These are phyloP conservation scores for Pilatotrama ljubarskyi DNA, from an alignment of 768 basidiomycete species.

Conservation along the genomic window DNA sequence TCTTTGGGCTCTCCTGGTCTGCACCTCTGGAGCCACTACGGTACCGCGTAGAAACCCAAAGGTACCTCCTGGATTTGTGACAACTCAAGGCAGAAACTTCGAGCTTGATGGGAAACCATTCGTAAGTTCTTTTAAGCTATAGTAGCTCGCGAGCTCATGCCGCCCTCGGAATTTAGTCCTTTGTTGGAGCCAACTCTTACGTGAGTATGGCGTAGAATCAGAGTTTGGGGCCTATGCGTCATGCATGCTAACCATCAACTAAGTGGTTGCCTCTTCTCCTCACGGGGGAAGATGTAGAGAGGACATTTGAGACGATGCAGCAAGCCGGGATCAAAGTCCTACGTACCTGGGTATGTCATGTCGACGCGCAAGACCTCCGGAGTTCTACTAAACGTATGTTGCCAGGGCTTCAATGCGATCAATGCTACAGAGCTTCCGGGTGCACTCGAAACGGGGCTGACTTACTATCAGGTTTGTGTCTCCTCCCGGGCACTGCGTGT, in stretches of 20 bases:
- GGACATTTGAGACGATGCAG: slow-evolving; percentile 51
- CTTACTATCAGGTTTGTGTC: slow-evolving; percentile 47
- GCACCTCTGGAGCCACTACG: background rate
- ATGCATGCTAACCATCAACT: background rate
- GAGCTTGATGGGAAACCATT: slow-evolving; percentile 53
- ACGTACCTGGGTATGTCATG: slow-evolving; percentile 48
- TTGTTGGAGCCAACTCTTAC: slow-evolving; percentile 57
- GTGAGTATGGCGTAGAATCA: slow-evolving; percentile 31
- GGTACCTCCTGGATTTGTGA: slow-evolving; percentile 28
- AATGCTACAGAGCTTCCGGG: slow-evolving; percentile 44
- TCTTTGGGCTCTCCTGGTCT: background rate
- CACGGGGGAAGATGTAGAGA: slow-evolving; percentile 46
- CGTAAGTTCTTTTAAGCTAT: slow-evolving; percentile 31
- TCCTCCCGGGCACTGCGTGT: background rate
- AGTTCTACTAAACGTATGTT: background rate
- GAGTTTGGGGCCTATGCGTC: background rate
- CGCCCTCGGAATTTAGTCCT: slow-evolving; percentile 34
- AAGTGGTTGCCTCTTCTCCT: slow-evolving; percentile 60
- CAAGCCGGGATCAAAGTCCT: slow-evolving; percentile 51
- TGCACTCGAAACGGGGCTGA: slow-evolving; percentile 44
- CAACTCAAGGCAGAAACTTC: slow-evolving; percentile 27
- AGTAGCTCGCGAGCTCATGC: background rate
- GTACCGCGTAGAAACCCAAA: background rate
- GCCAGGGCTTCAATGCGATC: slow-evolving; percentile 43
- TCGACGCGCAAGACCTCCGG: background rate